Percentiles rank a stretch among this genome's conserved stretches.
Evolutionary conservation across 306 rosid species (phyloP).

Genomic region (Quercus mongolica): DNA sequence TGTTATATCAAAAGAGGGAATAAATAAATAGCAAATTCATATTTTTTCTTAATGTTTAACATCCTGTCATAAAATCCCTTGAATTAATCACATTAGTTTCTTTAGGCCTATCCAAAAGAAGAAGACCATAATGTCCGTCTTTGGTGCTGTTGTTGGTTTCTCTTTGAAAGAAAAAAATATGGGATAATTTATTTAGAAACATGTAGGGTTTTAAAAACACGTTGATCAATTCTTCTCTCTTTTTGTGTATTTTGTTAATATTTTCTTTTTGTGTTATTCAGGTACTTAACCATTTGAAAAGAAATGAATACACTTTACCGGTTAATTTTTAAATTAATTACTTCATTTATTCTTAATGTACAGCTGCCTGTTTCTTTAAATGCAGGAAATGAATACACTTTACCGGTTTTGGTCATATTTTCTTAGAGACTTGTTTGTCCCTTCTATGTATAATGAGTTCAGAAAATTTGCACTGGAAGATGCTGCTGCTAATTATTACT

Average conservation of each 20-base stretch:
- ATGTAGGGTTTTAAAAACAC: too few species aligned
- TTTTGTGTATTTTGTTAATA: not conserved
- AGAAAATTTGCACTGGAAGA: conserved; percentile 84
- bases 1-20: conserved; percentile 8
- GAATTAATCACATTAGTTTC: not conserved
- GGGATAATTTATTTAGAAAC: not conserved
- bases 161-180: not conserved
- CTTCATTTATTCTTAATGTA: not conserved
- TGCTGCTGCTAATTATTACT: conserved; percentile 81
- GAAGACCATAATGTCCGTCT: not conserved
- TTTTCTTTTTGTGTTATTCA: not conserved
- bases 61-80: not conserved
- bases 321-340: not conserved
- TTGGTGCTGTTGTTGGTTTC: not conserved
- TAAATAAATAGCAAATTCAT: not conserved
- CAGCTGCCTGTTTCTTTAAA: not conserved
- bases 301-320: too few species aligned
- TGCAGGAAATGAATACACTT: conserved; percentile 97
- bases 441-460: conserved; percentile 82
- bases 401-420: conserved; percentile 92
- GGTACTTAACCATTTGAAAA: not conserved
- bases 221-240: not conserved
- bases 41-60: not conserved
- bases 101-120: not conserved
- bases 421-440: conserved; percentile 72